Evolutionary conservation across 805 yeast species (phyloP), one percentile per base, ranked within the genome.

Genomic region (Yarrowia alimentaria): DNA sequence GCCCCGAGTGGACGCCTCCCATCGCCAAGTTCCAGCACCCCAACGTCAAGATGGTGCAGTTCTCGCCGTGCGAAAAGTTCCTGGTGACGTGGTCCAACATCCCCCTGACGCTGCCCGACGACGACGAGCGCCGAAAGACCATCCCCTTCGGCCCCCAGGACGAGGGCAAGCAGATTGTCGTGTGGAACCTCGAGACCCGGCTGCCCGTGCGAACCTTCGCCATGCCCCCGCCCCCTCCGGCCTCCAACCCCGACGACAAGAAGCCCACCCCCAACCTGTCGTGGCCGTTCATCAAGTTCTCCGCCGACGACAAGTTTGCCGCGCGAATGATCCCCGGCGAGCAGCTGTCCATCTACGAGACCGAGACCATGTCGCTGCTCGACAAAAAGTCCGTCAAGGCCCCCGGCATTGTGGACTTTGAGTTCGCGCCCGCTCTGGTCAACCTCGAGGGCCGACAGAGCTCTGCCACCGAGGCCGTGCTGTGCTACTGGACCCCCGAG

Each of bases 271-370:
- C 52, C 38, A 79, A n/a, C n/a, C n/a, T 76, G 54, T 78, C 81
- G 81, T 93, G 99, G 99, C 99, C 99, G 42, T 79, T 91, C 62
- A 82, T 93, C 67, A 89, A 89, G 71, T 93, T 98, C 98, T 87
- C 97, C 35, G 75, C 72, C 61, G 94, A 93, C 70, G 95, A 87
- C 69, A 81, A 79, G 68, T 93, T 81, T 74, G 86, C 95, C 72
- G 98, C 96, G 51, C 84, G 99, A 73, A 79, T 87, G 69, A 91
- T 93, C 48, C 96, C 95, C 51, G 93, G 86, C 56, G 73, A 67
- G 57, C 94, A 94, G 26, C 74, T 93, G 59, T 90, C 95, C 43
- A 79, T 93, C 58, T 94, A 91, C 68, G 97, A 91, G 61, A 74
- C 89, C 31, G 74, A 80, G 52, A 72, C 76, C 43, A 88, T 91